These are phyloP conservation scores for Tephrocybe sp. DNA, from an alignment of 768 basidiomycete genomes.

Conservation along the genomic window DNA sequence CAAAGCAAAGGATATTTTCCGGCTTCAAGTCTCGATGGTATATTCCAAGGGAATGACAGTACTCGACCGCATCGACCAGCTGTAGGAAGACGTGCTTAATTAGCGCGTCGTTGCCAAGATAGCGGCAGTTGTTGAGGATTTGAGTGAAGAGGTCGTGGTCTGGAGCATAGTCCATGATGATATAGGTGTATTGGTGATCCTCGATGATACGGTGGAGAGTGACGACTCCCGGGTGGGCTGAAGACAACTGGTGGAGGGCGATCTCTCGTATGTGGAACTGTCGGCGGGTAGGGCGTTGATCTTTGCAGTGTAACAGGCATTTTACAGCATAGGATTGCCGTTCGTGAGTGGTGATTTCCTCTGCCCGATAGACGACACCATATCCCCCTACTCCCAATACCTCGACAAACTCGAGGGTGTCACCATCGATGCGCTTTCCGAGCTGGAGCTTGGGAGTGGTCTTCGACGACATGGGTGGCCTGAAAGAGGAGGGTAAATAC, in stretches of 20 bases:
- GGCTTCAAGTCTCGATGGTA: slow-evolving; percentile 98
- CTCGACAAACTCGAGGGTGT: slow-evolving; percentile 78
- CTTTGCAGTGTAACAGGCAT: slow-evolving; percentile 65
- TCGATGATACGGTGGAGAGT: slow-evolving; percentile 88
- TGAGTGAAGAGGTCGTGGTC: slow-evolving; percentile 93
- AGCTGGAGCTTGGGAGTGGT: slow-evolving; percentile 45
- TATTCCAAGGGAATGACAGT: slow-evolving; percentile 89
- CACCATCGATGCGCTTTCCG: slow-evolving; percentile 83
- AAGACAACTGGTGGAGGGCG: slow-evolving; percentile 71
- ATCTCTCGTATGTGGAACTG: slow-evolving; percentile 90
- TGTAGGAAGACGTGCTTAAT: slow-evolving; percentile 93
- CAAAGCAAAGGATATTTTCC: slow-evolving; percentile 90
- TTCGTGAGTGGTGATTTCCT: slow-evolving; percentile 54
- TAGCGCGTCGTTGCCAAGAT: slow-evolving; percentile 80
- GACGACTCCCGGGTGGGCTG: slow-evolving; percentile 79
- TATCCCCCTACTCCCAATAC: slow-evolving; percentile 93
- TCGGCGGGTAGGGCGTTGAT: slow-evolving; percentile 55
- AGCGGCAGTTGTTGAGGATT: slow-evolving; percentile 75
- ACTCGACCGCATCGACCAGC: slow-evolving; percentile 89
- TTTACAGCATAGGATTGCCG: slow-evolving; percentile 83
- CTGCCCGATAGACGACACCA: slow-evolving; percentile 91
- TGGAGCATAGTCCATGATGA: slow-evolving; percentile 91
- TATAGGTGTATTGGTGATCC: slow-evolving; percentile 77
- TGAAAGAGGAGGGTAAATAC: slow-evolving; percentile 7
- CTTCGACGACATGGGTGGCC: slow-evolving; percentile 17